These are phyloP conservation scores for Barnettozyma californica DNA, from an alignment of 805 yeast genomes.

Conservation along the genomic window DNA sequence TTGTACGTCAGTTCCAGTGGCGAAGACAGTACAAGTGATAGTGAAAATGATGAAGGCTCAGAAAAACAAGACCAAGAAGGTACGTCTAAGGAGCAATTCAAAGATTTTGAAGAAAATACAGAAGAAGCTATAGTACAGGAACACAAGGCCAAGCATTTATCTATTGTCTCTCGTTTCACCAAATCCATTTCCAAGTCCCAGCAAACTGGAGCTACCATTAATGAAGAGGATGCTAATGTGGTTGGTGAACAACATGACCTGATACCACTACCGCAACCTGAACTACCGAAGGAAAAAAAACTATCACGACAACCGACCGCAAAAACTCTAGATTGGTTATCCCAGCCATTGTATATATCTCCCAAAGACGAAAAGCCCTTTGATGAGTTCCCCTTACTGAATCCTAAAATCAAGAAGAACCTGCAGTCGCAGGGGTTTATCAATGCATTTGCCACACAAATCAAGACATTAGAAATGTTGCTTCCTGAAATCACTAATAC, in stretches of 20 bases:
- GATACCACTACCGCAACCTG: conserved; percentile 84
- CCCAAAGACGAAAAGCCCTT: conserved; percentile 46
- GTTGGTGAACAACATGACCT: conserved; percentile 37
- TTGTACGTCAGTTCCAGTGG: conserved; percentile 4
- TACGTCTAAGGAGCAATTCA: neutral
- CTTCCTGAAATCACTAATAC: conserved; percentile 36
- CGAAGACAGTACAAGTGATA: conserved; percentile 18
- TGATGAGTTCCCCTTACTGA: conserved; percentile 39
- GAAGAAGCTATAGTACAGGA: conserved; percentile 21
- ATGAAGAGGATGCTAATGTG: conserved; percentile 7
- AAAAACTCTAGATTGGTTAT: conserved; percentile 57
- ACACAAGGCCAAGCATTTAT: conserved; percentile 38
- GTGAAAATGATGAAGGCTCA: neutral
- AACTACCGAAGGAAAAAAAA: conserved; percentile 47
- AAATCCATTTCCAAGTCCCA: conserved; percentile 30
- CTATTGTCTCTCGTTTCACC: conserved; percentile 49
- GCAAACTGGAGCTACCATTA: neutral
- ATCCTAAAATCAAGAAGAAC: conserved; percentile 40
- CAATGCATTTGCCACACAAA: conserved; percentile 74
- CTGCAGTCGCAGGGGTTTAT: conserved; percentile 41
- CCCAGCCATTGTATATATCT: conserved; percentile 52
- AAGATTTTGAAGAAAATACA: conserved; percentile 4
- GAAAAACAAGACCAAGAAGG: neutral
- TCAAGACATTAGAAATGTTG: conserved; percentile 53
- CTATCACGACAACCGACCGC: conserved; percentile 32